phyloP scores from a whole-genome alignment of 441 rosid species.

The Arabidopsis hybrid region DNA sequence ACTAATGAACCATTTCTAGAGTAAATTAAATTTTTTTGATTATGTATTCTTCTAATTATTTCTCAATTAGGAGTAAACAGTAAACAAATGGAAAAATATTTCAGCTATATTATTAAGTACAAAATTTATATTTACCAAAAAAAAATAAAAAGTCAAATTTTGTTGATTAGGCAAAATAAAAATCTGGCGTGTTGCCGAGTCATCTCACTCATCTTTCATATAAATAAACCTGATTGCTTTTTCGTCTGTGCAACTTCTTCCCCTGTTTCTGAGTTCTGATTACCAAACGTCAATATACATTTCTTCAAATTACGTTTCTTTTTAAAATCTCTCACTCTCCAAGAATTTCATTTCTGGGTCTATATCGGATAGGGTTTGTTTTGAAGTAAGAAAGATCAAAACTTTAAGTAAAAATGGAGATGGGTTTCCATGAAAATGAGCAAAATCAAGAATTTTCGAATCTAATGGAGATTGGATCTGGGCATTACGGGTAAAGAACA shows the following conservation, averaged over 20 bases:
- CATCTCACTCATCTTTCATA: constrained; percentile 23
- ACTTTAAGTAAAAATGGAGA: constrained; percentile 49
- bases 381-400: constrained; percentile 17
- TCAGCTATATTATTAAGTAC: not conserved
- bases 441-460: constrained; percentile 32
- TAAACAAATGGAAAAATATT: not conserved
- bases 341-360: not conserved
- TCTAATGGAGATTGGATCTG: constrained; percentile 55
- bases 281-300: not conserved
- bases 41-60: no score
- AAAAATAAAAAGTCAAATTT: not conserved
- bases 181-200: constrained; percentile 47
- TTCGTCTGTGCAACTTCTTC: not conserved
- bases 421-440: constrained; percentile 42
- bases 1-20: no score
- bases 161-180: constrained; percentile 16
- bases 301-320: constrained; percentile 10
- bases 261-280: not conserved
- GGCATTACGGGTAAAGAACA: constrained; percentile 63
- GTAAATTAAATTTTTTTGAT: no score
- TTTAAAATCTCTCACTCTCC: not conserved
- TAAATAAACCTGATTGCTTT: constrained; percentile 15
- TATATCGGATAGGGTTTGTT: constrained; percentile 19
- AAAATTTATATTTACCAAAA: not conserved
- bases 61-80: no score